These are phyloP conservation scores for Nigrospora osmanthi DNA, from an alignment of 2,329 filamentous ascomycete genomes.

Conservation along the genomic window DNA sequence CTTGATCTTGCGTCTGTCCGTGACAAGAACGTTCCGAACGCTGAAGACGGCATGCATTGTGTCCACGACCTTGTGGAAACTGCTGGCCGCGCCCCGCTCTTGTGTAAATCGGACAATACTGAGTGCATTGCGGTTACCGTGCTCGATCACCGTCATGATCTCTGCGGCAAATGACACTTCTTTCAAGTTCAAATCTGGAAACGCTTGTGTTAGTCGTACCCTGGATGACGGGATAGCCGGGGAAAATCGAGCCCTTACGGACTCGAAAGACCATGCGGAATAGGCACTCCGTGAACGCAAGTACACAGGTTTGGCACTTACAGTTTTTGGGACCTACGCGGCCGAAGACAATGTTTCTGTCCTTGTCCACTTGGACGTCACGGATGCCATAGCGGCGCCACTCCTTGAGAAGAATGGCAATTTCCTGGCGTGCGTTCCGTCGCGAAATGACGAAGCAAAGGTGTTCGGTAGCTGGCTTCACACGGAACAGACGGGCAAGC, in stretches of 20 bases:
- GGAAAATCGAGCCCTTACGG: too few relatives aligned
- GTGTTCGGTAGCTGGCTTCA: conserved; percentile 72
- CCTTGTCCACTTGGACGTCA: conserved; percentile 71
- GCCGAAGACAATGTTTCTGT: conserved; percentile 71
- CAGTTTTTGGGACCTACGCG: conserved; percentile 70
- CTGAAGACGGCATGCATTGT: conserved; percentile 64
- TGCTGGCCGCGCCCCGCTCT: conserved; percentile 83
- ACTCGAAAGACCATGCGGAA: conserved; percentile 4
- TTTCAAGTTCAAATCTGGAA: conserved; percentile 69
- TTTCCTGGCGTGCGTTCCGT: conserved; percentile 67
- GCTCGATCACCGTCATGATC: conserved; percentile 82
- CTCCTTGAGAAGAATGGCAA: conserved; percentile 65
- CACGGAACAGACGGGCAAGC: conserved; percentile 81
- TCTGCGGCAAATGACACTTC: conserved; percentile 84
- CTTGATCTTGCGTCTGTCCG: conserved; percentile 57
- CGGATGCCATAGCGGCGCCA: conserved; percentile 79
- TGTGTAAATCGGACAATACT: conserved; percentile 82
- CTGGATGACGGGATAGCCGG: neutral
- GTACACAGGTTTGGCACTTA: conserved; percentile 37
- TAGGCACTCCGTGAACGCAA: neutral
- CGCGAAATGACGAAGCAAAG: conserved; percentile 70
- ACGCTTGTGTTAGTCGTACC: conserved; percentile 7
- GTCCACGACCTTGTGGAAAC: conserved; percentile 76
- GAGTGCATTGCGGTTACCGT: conserved; percentile 67
- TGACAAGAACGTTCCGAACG: conserved; percentile 58